Base-by-base conservation (phyloP, 2,329 filamentous ascomycete species). In the Alternaria sp. region DNA sequence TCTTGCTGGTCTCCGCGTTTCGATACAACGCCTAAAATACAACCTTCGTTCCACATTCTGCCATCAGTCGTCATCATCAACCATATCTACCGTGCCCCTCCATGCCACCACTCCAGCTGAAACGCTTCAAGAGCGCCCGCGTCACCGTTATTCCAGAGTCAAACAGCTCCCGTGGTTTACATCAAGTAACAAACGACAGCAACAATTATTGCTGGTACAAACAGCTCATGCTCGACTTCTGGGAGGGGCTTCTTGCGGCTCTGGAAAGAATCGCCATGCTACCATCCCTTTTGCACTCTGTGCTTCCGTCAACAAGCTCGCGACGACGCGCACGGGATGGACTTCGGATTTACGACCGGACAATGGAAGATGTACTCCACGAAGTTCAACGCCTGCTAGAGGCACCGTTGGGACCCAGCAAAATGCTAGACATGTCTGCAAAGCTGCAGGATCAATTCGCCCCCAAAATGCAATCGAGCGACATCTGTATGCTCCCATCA, bases 401-500 rank as follows among this genome's bases (percentile, higher is more conserved):
- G 68, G 75, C 77, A 53, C 78, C 80, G 14, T 72, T 83, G 37
- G 73, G 79, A 17, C 63, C 76, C 14, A 68, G 72, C 33, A 76
- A 75, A 45, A 69, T 83, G 59, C 72, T 81, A 55, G 71, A 72
- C 28, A 81, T 83, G 70, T 83, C 82, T 37, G 64, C 63, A 45
- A 70, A 74, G 57, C 70, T 84, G 60, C 78, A 81, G 59, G 75
- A 78, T 24, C 84, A 88, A 65, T 86, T 87, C 66, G 77, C 78
- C 51, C 78, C 82, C 50, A 84, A 83, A 64, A 77, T 88, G 29
- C 80, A 84, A 65, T 77, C 80, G 40, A 86, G 83, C 72, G 81
- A 84, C 24, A 83, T 85, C 57, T 87, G 84, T 75, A 89, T 89
- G 87, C 78, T 89, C 53, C 87, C 87, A 2, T 89, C 87, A 5